These are phyloP conservation scores for Fusarium sp. DNA, from an alignment of 2,329 filamentous ascomycete species.

Conservation along the genomic window DNA sequence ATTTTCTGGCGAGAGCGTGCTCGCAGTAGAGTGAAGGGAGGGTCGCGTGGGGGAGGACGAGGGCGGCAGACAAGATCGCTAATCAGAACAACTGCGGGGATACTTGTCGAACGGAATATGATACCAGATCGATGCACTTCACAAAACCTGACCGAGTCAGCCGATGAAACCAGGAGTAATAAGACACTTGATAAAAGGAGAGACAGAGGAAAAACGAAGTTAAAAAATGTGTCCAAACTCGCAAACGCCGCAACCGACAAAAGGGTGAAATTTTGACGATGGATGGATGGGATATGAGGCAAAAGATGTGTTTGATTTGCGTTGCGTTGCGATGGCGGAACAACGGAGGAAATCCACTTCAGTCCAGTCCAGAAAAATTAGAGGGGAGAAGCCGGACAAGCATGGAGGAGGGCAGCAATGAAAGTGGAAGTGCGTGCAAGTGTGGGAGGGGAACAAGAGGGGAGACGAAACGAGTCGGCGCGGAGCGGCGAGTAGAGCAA, in stretches of 20 bases:
- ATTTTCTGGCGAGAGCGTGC: conserved; percentile 56
- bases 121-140: conserved; percentile 54
- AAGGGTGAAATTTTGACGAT: conserved; percentile 26
- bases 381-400: conserved; percentile 38
- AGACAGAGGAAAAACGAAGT: conserved; percentile 15
- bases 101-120: conserved; percentile 46
- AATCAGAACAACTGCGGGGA: conserved; percentile 50
- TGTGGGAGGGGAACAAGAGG: conserved; percentile 39
- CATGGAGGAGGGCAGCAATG: conserved; percentile 25
- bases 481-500: conserved; percentile 20
- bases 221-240: conserved; percentile 28
- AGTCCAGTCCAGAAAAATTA: conserved; percentile 31
- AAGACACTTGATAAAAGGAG: conserved; percentile 17
- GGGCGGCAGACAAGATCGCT: conserved; percentile 48
- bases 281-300: conserved; percentile 24
- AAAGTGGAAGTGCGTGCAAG: conserved; percentile 7
- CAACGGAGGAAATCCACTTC: conserved; percentile 18
- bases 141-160: conserved; percentile 48
- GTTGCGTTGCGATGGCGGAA: conserved; percentile 30
- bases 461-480: conserved; percentile 30
- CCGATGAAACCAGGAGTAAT: conserved; percentile 35
- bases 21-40: conserved; percentile 52
- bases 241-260: conserved; percentile 34
- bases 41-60: conserved; percentile 41
- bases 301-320: conserved; percentile 29